These are phyloP conservation scores for Tolypocladium ophioglossoides DNA, from an alignment of 2,329 filamentous ascomycete species.

Conservation along the genomic window DNA sequence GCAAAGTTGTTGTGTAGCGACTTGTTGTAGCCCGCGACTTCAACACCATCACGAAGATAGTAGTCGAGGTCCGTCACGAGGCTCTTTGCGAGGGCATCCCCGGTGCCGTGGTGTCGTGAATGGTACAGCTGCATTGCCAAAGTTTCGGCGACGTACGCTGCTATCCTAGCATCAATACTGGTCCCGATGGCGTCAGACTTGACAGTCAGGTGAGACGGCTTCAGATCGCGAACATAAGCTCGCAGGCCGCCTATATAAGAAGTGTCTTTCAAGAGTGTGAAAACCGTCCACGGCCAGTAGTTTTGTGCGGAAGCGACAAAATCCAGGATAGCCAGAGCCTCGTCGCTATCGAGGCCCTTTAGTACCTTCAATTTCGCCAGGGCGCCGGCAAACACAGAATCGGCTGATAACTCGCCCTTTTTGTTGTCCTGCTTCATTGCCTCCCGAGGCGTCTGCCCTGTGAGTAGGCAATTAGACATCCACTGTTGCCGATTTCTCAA, in stretches of 20 bases:
- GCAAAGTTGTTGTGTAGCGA: constrained; percentile 80
- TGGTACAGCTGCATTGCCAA: constrained; percentile 87
- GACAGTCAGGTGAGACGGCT: constrained; percentile 37
- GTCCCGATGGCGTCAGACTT: constrained; percentile 46
- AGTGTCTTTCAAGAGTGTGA: constrained; percentile 63
- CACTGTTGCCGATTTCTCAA: constrained; percentile 88
- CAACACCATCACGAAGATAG: constrained; percentile 66
- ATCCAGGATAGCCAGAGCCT: constrained; percentile 67
- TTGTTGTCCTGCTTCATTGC: constrained; percentile 49
- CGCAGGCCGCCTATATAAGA: constrained; percentile 64
- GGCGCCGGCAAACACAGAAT: constrained; percentile 65
- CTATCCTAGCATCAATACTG: constrained; percentile 57
- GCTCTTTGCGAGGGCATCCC: constrained; percentile 53
- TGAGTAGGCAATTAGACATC: constrained; percentile 89
- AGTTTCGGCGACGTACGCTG: constrained; percentile 76
- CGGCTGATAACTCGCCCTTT: constrained; percentile 34
- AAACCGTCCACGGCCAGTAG: constrained; percentile 91
- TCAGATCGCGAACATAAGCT: constrained; percentile 53
- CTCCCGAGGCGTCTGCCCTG: constrained; percentile 73
- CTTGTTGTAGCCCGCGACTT: constrained; percentile 73
- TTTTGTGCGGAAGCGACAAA: constrained; percentile 86
- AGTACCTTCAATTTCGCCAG: constrained; percentile 60
- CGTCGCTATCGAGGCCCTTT: constrained; percentile 48
- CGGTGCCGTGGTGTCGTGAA: constrained; percentile 64
- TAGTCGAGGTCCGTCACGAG: constrained; percentile 69